Conservation (phyloP, 108 stramenopile genomes). For the Seminavis robusta region DNA sequence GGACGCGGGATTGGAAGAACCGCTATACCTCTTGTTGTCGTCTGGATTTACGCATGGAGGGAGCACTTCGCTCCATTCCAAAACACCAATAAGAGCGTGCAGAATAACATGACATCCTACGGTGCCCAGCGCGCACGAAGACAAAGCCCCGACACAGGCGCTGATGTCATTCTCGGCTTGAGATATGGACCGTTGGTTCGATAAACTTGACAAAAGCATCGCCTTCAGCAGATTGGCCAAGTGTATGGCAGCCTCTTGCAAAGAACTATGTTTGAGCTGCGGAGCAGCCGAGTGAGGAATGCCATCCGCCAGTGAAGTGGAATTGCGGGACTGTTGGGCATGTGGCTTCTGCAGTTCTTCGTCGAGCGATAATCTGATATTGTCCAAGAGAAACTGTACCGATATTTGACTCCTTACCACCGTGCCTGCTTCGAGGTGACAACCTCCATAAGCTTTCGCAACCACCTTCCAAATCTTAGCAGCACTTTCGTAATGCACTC, state of each 20-base stretch:
- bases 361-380: slow-evolving; percentile 31
- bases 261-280: background rate
- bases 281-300: too few species aligned
- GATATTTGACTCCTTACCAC: slow-evolving; percentile 76
- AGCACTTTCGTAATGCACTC: slow-evolving; percentile 43
- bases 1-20: background rate
- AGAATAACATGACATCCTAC: slow-evolving; percentile 64
- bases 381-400: slow-evolving; percentile 81
- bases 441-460: slow-evolving; percentile 49
- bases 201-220: slow-evolving; percentile 69
- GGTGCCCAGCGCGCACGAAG: slow-evolving; percentile 71
- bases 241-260: slow-evolving; percentile 37
- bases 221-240: slow-evolving; percentile 53
- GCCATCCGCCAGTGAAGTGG: too few species aligned
- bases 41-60: slow-evolving; percentile 1
- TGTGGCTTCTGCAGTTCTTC: too few species aligned
- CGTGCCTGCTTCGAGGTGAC: slow-evolving; percentile 34
- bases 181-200: slow-evolving; percentile 45
- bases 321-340: too few species aligned
- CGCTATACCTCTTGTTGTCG: background rate
- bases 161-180: slow-evolving; percentile 82
- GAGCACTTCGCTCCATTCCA: slow-evolving; percentile 69
- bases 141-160: slow-evolving; percentile 69
- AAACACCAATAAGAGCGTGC: slow-evolving; percentile 53
- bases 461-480: slow-evolving; percentile 46